Base-by-base conservation (phyloP, 1,284 basidiomycete genomes). In the Vanrija humicola region DNA sequence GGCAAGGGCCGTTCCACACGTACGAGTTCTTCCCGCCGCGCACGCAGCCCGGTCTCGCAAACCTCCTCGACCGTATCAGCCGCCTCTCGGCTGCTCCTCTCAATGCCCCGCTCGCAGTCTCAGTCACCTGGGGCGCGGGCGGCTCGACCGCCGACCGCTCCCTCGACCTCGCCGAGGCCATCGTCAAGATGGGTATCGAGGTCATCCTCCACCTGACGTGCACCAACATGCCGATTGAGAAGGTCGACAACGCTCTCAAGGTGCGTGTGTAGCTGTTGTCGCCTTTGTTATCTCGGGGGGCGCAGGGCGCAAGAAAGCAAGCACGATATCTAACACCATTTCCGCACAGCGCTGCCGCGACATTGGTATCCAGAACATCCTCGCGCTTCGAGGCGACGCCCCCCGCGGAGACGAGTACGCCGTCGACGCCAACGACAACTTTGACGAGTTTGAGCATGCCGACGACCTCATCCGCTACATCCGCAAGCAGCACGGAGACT, bases 21-120 rank as follows among this genome's bases (percentile, higher is more conserved):
- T 88, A 93, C 77, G 90, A 95, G 74, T 97, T 96, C 82, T 98
- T 98, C 72, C 94, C 94, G 34, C 93, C 94, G 3, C 83, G 90
- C 57, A 97, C 94, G 45, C 87, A 90, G 72, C 87, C 90, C 84
- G 94, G 89, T 59, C 89, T 89, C 68, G 86, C 88, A 66, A 95
- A 95, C 73, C 80, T 95, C 25, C 79, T 90, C 59, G 80, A 87
- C 60, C 86, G 94, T 59, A 89, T 90, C 62, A 82, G 84, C 28
- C 83, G 91, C 50, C 79, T 96, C 48, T 79, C 85, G 34, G 70
- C 79, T 5, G 79, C 84, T 18, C 73, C 76, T 12, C 59, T 76
- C 10, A 68, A 66, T 8, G 56, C 73, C 0, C 91, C 91, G 12
- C 77, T 91, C 12, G 89, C 87, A 29, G 82, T 94, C 64, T 91